These are phyloP conservation scores for Dimocarpus longan DNA, from an alignment of 345 rosid genomes.

Conservation along the genomic window DNA sequence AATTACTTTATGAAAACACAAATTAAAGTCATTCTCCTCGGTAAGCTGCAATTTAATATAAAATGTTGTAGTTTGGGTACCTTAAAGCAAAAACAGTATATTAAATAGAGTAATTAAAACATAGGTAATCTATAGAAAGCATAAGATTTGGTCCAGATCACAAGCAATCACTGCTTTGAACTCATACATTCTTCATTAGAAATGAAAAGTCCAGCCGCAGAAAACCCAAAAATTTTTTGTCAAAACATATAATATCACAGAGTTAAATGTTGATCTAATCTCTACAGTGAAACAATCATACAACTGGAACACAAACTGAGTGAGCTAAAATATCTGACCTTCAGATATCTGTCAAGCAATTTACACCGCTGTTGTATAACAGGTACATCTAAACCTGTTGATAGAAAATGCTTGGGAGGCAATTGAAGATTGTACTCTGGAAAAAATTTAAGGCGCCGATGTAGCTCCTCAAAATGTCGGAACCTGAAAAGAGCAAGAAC, in stretches of 20 bases:
- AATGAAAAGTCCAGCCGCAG: neutral
- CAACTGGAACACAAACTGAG: constrained; percentile 17
- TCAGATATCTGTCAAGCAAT: constrained; percentile 81
- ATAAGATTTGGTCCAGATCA: neutral
- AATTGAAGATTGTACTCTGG: constrained; percentile 88
- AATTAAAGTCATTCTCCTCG: neutral
- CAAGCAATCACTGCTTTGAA: neutral
- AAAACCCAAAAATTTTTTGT: neutral
- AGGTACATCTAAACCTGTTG: constrained; percentile 79
- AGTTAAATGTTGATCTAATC: neutral
- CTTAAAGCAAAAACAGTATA: neutral
- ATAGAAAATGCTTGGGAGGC: constrained; percentile 97
- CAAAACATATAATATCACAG: neutral
- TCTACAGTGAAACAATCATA: neutral
- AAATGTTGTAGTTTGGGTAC: neutral
- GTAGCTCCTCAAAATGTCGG: constrained; percentile 99
- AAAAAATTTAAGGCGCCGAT: constrained; percentile 89
- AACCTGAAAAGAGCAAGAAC: constrained; percentile 49
- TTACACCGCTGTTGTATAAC: constrained; percentile 90
- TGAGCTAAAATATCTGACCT: constrained; percentile 54
- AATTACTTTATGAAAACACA: neutral
- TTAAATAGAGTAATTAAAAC: neutral
- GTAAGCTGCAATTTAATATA: constrained; percentile 3
- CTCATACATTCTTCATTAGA: neutral
- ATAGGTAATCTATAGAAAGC: neutral